Evolutionary conservation across 805 yeast species (phyloP).

Genomic region (Cyberlindnera nakhonratchasimensis): DNA sequence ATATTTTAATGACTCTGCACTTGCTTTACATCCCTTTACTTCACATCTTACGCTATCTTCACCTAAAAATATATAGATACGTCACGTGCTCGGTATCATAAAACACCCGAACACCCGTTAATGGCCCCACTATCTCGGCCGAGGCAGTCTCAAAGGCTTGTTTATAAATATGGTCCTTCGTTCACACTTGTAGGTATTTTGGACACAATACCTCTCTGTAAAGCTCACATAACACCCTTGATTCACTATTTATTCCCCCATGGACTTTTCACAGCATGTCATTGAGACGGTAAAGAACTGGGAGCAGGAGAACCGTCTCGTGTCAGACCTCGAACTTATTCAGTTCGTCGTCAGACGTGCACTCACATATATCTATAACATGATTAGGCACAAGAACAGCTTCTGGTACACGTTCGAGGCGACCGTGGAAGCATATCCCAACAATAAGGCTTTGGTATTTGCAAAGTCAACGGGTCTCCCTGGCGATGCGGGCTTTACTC

Average conservation of each 20-base stretch:
- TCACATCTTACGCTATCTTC: no score
- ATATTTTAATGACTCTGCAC: no score
- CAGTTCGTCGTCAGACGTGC: conserved; percentile 23
- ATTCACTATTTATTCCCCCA: no score
- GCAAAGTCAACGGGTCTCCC: conserved; percentile 34
- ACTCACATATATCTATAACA: conserved; percentile 12
- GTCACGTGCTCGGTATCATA: neutral
- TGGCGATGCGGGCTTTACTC: conserved; percentile 52
- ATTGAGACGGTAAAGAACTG: conserved; percentile 2
- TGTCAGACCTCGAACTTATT: conserved; percentile 18
- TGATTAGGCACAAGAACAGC: conserved; percentile 30
- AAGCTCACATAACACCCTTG: no score
- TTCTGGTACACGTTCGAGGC: conserved; percentile 70
- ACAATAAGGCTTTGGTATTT: conserved; percentile 61
- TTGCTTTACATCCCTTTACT: no score
- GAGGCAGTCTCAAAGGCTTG: no score
- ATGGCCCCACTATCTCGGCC: no score
- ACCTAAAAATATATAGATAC: no score
- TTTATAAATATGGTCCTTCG: no score
- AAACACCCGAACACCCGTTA: conserved; percentile 2
- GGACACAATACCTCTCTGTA: neutral
- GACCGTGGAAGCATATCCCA: conserved; percentile 45
- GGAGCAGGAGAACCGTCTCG: conserved; percentile 11
- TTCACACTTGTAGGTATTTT: neutral
- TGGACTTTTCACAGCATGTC: conserved; percentile 2